phyloP scores from a whole-genome alignment of 2,329 filamentous ascomycete species.

The Scedosporium dehoogii region DNA sequence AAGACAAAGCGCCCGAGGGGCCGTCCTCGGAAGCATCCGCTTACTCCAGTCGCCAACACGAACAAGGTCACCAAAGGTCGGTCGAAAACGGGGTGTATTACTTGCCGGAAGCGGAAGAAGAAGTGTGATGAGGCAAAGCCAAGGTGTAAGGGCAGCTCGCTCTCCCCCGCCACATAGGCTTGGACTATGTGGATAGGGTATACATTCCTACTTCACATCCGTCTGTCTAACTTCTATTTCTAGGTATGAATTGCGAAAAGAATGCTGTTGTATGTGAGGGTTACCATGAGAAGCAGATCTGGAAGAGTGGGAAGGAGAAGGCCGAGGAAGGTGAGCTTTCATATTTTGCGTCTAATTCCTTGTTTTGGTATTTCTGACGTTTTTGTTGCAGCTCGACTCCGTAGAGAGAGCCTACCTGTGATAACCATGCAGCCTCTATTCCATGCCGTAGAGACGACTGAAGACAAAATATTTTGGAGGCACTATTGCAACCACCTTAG shows the following conservation, averaged over 20 bases:
- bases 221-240: slow-evolving; percentile 8
- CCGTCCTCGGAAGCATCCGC: slow-evolving; percentile 71
- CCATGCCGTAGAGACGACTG: slow-evolving; percentile 67
- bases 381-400: slow-evolving; percentile 32
- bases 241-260: slow-evolving; percentile 83
- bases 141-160: slow-evolving; percentile 40
- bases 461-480: slow-evolving; percentile 72
- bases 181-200: slow-evolving; percentile 10
- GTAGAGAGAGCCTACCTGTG: slow-evolving; percentile 36
- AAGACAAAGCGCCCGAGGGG: slow-evolving; percentile 61
- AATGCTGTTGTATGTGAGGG: slow-evolving; percentile 88
- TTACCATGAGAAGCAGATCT: slow-evolving; percentile 76
- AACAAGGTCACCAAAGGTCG: slow-evolving; percentile 70
- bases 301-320: slow-evolving; percentile 76
- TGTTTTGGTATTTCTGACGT: background rate
- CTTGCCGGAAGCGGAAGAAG: slow-evolving; percentile 60
- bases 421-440: slow-evolving; percentile 59
- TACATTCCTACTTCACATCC: slow-evolving; percentile 10
- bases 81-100: slow-evolving; percentile 60
- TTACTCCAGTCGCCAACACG: slow-evolving; percentile 44
- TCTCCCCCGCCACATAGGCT: slow-evolving; percentile 3
- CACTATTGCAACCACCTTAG: slow-evolving; percentile 76
- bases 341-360: background rate
- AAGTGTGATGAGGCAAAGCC: slow-evolving; percentile 63
- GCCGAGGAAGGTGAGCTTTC: slow-evolving; percentile 43